Conservation (phyloP, 257 asterid species). For the Verbascum thapsus region DNA sequence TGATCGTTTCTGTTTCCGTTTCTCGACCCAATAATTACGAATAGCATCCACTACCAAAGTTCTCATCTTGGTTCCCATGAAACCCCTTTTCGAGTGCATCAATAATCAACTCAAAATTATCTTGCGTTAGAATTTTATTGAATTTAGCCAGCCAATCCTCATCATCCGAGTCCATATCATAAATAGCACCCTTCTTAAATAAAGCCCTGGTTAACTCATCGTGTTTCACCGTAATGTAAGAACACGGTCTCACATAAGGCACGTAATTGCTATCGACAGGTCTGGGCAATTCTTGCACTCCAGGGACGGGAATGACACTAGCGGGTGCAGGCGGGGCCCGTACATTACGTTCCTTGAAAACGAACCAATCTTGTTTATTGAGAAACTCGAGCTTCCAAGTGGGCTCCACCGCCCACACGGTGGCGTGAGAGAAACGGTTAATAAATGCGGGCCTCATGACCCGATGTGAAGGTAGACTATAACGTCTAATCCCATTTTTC, state of each 20-base stretch:
- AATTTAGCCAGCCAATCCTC: constrained; percentile 72
- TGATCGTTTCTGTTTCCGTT: constrained; percentile 69
- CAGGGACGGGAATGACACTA: constrained; percentile 78
- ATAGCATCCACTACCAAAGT: constrained; percentile 61
- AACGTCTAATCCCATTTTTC: constrained; percentile 49
- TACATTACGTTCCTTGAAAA: constrained; percentile 76
- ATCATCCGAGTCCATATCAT: constrained; percentile 92
- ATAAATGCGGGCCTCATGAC: constrained; percentile 69
- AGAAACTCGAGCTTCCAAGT: constrained; percentile 83
- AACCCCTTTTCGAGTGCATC: constrained; percentile 73
- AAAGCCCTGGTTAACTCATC: constrained; percentile 84
- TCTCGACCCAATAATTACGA: constrained; percentile 67
- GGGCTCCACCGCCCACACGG: constrained; percentile 56
- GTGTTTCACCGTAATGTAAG: constrained; percentile 61
- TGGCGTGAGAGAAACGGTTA: constrained; percentile 71
- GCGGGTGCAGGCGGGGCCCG: constrained; percentile 35
- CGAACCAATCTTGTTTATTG: constrained; percentile 69
- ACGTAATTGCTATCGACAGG: constrained; percentile 26
- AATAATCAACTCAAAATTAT: constrained; percentile 69
- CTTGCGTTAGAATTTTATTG: constrained; percentile 50
- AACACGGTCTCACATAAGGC: constrained; percentile 58
- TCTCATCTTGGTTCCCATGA: constrained; percentile 61
- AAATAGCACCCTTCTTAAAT: constrained; percentile 53
- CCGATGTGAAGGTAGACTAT: constrained; percentile 51
- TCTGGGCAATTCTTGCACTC: constrained; percentile 59